These are phyloP conservation scores for Linnemannia zychae DNA, from an alignment of 192 early-diverging fungal species.

Conservation along the genomic window DNA sequence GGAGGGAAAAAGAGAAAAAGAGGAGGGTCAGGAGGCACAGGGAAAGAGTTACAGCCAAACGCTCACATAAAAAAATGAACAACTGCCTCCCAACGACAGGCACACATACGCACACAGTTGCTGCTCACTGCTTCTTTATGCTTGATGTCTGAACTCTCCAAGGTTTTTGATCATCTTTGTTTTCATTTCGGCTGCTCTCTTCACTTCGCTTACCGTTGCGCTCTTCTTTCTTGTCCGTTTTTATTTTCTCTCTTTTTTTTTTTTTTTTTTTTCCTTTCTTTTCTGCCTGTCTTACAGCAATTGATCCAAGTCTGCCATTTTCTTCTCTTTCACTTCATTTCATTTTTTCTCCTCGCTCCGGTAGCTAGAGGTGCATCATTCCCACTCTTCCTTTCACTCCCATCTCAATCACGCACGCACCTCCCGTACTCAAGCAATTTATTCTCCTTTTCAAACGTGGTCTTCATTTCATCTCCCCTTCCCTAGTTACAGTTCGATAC, in stretches of 20 bases:
- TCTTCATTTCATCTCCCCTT: slow-evolving; percentile 3
- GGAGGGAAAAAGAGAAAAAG: neutral
- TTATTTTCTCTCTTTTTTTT: neutral
- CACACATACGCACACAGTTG: neutral
- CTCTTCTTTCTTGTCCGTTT: neutral
- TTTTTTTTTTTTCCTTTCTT: neutral
- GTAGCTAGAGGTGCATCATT: neutral
- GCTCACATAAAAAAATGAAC: slow-evolving; percentile 6
- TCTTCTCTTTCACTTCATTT: neutral
- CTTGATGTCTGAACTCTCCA: neutral
- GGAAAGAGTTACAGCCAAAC: neutral
- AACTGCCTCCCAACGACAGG: too few species aligned
- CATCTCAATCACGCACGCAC: neutral
- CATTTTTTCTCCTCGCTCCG: neutral
- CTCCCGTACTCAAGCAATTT: neutral
- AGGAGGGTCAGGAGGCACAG: neutral
- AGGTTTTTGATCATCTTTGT: neutral
- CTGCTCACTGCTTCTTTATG: neutral
- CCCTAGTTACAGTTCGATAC: neutral
- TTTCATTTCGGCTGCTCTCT: neutral
- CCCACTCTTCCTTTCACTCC: neutral
- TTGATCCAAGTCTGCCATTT: neutral
- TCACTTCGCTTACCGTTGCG: neutral
- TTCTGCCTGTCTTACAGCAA: neutral
- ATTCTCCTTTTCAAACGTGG: neutral